These are phyloP conservation scores for Blastocystis sp. DNA, from an alignment of 352 stramenopile species.

Conservation along the genomic window DNA sequence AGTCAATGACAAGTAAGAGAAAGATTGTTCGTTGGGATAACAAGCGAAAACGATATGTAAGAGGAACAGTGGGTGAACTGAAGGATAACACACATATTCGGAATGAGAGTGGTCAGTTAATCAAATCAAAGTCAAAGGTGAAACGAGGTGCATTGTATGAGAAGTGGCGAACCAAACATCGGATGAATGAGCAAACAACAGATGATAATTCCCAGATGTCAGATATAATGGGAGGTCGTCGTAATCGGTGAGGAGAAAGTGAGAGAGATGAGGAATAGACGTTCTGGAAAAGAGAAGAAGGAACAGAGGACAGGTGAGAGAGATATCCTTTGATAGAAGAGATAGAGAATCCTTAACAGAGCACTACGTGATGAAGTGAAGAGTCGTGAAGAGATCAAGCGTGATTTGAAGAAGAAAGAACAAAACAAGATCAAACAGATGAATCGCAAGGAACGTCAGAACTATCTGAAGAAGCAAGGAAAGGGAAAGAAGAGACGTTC, in stretches of 20 bases:
- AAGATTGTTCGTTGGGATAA: slow-evolving; percentile 95
- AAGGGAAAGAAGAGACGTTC: not conserved
- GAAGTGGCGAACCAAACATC: slow-evolving; percentile 78
- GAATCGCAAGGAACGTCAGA: slow-evolving; percentile 23
- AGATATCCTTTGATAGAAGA: slow-evolving; percentile 53
- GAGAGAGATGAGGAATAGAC: slow-evolving; percentile 9
- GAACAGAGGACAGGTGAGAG: slow-evolving; percentile 3
- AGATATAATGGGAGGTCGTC: not conserved
- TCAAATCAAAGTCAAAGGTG: slow-evolving; percentile 62
- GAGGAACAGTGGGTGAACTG: slow-evolving; percentile 81
- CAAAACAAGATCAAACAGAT: slow-evolving; percentile 60
- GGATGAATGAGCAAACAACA: not conserved
- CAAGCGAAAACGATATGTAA: slow-evolving; percentile 90
- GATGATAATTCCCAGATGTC: too few relatives aligned
- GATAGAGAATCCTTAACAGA: not conserved
- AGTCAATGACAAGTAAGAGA: slow-evolving; percentile 91
- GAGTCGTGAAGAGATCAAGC: slow-evolving; percentile 51
- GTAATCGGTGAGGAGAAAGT: too few relatives aligned
- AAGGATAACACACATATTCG: slow-evolving; percentile 71
- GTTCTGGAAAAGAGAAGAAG: not conserved
- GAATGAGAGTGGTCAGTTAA: slow-evolving; percentile 77
- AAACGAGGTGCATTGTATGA: slow-evolving; percentile 80
- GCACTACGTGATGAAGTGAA: slow-evolving; percentile 62
- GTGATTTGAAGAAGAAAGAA: slow-evolving; percentile 64
- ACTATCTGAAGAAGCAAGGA: not conserved